These are phyloP conservation scores for Alternaria panax DNA, from an alignment of 2,329 filamentous ascomycete genomes.

Conservation along the genomic window DNA sequence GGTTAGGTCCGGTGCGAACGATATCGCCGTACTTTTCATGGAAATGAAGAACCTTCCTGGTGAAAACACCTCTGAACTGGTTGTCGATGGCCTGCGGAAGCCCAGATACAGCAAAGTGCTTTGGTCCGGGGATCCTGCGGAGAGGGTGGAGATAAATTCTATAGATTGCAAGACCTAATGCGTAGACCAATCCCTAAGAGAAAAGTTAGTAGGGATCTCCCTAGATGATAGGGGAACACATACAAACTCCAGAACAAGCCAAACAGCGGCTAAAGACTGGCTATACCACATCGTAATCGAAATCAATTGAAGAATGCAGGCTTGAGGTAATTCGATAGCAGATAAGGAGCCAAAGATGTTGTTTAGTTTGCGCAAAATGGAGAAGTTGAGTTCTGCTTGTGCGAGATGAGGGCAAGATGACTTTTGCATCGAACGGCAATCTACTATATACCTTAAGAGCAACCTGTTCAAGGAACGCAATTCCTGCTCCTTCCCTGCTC, in stretches of 20 bases:
- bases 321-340: background rate
- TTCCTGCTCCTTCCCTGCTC: background rate
- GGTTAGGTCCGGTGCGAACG: slow-evolving; percentile 17
- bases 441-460: background rate
- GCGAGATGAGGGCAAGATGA: background rate
- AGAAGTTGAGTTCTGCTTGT: background rate
- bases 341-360: background rate
- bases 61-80: slow-evolving; percentile 1
- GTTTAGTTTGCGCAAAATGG: no score
- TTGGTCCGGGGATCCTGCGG: slow-evolving; percentile 31
- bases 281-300: background rate
- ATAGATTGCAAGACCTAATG: slow-evolving; percentile 16
- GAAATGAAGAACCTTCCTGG: background rate
- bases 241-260: background rate
- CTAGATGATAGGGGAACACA: background rate
- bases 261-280: background rate
- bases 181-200: background rate
- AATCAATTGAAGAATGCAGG: no score
- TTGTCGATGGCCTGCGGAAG: background rate
- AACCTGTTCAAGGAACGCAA: background rate
- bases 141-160: slow-evolving; percentile 29
- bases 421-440: background rate
- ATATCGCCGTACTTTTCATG: slow-evolving; percentile 17
- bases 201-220: background rate
- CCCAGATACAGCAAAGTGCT: slow-evolving; percentile 26